Evolutionary conservation across 2,329 filamentous ascomycete genomes (phyloP).

Genomic region (Aurifilum marmelostoma): DNA sequence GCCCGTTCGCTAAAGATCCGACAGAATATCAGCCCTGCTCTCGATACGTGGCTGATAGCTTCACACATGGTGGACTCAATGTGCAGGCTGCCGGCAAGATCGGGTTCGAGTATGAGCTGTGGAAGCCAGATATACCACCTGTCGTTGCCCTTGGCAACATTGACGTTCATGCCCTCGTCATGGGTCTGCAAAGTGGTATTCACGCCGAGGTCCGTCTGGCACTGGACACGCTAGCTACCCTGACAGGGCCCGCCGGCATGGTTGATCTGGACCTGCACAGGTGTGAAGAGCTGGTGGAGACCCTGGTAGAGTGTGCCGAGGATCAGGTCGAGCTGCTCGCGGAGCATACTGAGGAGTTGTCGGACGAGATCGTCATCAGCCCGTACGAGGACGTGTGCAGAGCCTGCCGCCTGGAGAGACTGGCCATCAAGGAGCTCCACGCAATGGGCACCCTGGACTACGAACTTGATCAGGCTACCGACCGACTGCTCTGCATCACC

Average conservation of each 20-base stretch:
- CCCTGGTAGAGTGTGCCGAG: conserved; percentile 87
- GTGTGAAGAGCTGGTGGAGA: conserved; percentile 88
- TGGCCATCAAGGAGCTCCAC: conserved; percentile 71
- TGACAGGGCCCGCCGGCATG: conserved; percentile 65
- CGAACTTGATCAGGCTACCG: conserved; percentile 82
- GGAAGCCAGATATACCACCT: conserved; percentile 75
- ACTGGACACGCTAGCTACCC: conserved; percentile 77
- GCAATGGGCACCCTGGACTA: conserved; percentile 78
- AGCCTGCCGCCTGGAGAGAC: conserved; percentile 74
- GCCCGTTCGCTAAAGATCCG: conserved; percentile 47
- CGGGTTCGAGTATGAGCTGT: conserved; percentile 66
- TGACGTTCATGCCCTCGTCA: conserved; percentile 86
- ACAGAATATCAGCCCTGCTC: conserved; percentile 60
- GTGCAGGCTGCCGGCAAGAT: conserved; percentile 66
- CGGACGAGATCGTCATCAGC: conserved; percentile 79
- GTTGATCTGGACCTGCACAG: conserved; percentile 65
- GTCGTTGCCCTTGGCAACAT: conserved; percentile 82
- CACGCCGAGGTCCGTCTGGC: conserved; percentile 88
- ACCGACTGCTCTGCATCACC: conserved; percentile 86
- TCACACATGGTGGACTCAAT: conserved; percentile 73
- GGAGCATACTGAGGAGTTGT: conserved; percentile 82
- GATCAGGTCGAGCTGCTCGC: conserved; percentile 84
- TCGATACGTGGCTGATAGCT: conserved; percentile 46
- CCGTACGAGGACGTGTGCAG: conserved; percentile 88
- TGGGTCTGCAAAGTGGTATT: conserved; percentile 88